A percentile compares a stretch with the other conserved stretches of the same genome.
phyloP scores from a whole-genome alignment of 345 rosid genomes.

The Conringia planisiliqua region DNA sequence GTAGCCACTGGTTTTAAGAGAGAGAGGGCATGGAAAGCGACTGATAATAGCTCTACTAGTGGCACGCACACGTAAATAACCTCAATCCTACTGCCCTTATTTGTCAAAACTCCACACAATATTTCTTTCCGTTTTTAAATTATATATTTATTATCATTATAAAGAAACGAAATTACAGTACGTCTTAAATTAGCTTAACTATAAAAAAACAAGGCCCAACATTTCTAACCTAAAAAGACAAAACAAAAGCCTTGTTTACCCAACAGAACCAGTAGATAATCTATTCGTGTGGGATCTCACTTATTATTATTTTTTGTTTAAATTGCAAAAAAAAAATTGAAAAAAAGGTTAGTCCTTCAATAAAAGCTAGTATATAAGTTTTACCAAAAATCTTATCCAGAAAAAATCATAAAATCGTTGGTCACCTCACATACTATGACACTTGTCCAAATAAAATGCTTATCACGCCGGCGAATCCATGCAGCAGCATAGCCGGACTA shows the following conservation, averaged over 20 bases:
- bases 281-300: too few species aligned
- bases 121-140: background rate
- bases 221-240: background rate
- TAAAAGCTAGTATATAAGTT: background rate
- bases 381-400: slow-evolving; percentile 10
- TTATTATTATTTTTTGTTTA: too few species aligned
- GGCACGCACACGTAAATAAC: background rate
- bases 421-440: background rate
- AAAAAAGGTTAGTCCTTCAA: too few species aligned
- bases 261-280: too few species aligned
- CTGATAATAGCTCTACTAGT: slow-evolving; percentile 14
- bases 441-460: slow-evolving; percentile 11
- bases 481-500: slow-evolving; percentile 2
- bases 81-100: background rate
- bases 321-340: background rate
- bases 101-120: background rate
- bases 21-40: slow-evolving; percentile 17
- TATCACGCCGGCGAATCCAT: slow-evolving; percentile 20
- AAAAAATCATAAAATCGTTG: background rate
- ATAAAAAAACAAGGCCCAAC: background rate
- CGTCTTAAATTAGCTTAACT: background rate
- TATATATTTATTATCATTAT: background rate
- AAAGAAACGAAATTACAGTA: background rate
- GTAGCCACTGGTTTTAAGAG: slow-evolving; percentile 19
- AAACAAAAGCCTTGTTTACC: background rate